phyloP scores from a whole-genome alignment of 805 yeast species.

The Jamesozyma piceae region DNA sequence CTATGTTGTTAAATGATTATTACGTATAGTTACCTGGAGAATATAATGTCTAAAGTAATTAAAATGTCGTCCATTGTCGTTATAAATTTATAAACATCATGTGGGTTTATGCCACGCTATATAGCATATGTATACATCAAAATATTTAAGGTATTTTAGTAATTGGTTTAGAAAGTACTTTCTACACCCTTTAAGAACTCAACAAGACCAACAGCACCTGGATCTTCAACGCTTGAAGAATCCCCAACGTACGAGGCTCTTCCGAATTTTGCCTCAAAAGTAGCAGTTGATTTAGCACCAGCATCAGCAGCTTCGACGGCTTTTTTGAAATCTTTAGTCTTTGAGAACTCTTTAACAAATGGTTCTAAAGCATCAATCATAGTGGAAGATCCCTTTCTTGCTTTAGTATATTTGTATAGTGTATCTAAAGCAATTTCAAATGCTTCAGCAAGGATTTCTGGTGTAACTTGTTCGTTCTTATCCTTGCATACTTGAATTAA shows the following conservation, averaged over 20 bases:
- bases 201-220: conserved; percentile 86
- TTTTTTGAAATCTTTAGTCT: conserved; percentile 41
- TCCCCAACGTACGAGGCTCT: conserved; percentile 89
- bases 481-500: conserved; percentile 27
- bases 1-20: too few species aligned
- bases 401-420: conserved; percentile 76
- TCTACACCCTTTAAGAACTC: conserved; percentile 38
- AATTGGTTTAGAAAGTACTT: conserved; percentile 12
- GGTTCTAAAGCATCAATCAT: conserved; percentile 85
- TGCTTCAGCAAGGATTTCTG: conserved; percentile 38
- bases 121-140: too few species aligned
- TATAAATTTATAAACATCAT: too few species aligned
- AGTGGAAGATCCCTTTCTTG: conserved; percentile 82
- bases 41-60: too few species aligned
- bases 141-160: too few species aligned
- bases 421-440: conserved; percentile 55
- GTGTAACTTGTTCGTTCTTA: conserved; percentile 24
- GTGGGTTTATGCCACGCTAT: too few species aligned
- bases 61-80: too few species aligned
- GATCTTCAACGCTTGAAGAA: conserved; percentile 67
- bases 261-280: conserved; percentile 78
- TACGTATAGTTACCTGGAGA: too few species aligned
- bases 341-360: conserved; percentile 54
- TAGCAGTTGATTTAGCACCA: conserved; percentile 71
- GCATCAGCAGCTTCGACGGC: conserved; percentile 63